Evolutionary conservation across 2,329 filamentous ascomycete genomes (phyloP), one percentile per base, ranked within the genome.

Genomic region (Exophiala dermatitidis): DNA sequence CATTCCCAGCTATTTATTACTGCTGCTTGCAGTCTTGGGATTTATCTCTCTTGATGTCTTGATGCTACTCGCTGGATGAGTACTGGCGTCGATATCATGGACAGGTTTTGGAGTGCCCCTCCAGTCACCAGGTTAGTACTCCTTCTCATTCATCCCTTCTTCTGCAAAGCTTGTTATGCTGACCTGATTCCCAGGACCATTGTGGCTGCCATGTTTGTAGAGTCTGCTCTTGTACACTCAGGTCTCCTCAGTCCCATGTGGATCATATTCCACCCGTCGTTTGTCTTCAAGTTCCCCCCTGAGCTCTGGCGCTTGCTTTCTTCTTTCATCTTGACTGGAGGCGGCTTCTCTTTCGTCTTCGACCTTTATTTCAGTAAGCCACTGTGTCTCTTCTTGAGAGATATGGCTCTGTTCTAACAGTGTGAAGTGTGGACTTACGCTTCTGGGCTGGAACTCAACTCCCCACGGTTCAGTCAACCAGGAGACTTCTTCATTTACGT

Each of bases 401-500:
- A 72, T 58, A 34, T 56, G 4, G n/a, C n/a, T 32, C 47, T 42
- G 4, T 46, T 52, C 59, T 50, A 56, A 46, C 46, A 37, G 48
- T 44, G 6, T 53, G 57, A 64, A 82, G 76, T 93, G 60, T 95
- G 85, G 73, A 84, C 80, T 59, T 94, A 93, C 72, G 74, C 85
- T 63, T 85, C 80, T 66, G 79, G 83, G 60, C 74, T 95, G 46
- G 90, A 95, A 74, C 78, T 72, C 40, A 77, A 79, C 60, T 86
- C 85, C 57, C 72, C 84, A 49, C 82, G 87, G 55, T 91, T 95
- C 68, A 72, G 77, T 40, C 77, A 80, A 61, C 86, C 86, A 53
- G 90, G 88, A 66, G 86, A 93, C 67, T 80, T 93, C 63, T 77
- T 93, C 58, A 84, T 84, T 72, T 95, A 94, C 68, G 72, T 94